Percentiles rank a stretch among this genome's conserved stretches.
phyloP scores from a whole-genome alignment of 345 rosid species.

The Hibiscus trionum region DNA sequence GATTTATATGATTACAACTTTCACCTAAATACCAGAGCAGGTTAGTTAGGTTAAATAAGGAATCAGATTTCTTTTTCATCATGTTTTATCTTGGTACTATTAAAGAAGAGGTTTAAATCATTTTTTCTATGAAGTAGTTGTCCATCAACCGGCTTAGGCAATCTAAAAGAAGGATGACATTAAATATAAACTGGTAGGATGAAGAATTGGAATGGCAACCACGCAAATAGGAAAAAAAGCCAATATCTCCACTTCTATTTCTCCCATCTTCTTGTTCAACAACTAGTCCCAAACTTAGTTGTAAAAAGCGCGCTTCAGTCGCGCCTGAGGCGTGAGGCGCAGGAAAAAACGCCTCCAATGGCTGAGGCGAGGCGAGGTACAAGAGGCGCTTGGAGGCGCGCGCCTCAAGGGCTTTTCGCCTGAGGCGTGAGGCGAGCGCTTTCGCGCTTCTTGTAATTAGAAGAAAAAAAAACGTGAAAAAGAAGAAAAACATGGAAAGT shows the following conservation, averaged over 20 bases:
- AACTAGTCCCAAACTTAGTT: not conserved
- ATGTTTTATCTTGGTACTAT: not conserved
- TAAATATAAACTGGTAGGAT: not conserved
- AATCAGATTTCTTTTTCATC: not conserved
- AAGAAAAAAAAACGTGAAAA: too few relatives aligned
- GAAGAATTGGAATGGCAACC: not conserved
- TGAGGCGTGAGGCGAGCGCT: too few relatives aligned
- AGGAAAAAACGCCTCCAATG: too few relatives aligned
- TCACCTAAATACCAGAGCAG: not conserved
- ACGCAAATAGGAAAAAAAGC: not conserved
- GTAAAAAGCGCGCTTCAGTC: too few relatives aligned
- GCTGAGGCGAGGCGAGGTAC: too few relatives aligned
- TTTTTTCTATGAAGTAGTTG: not conserved
- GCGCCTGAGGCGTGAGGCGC: too few relatives aligned
- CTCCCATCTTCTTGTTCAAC: not conserved
- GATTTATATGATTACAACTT: not conserved
- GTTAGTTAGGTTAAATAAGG: not conserved
- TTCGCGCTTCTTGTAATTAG: too few relatives aligned
- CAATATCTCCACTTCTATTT: not conserved
- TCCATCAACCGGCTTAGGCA: not conserved
- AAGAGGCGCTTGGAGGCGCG: too few relatives aligned
- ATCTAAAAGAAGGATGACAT: not conserved
- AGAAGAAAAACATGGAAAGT: too few relatives aligned
- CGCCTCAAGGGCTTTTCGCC: too few relatives aligned
- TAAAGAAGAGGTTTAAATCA: not conserved